These are phyloP conservation scores for Fusarium newnesense DNA, from an alignment of 2,329 filamentous ascomycete genomes.

Conservation along the genomic window DNA sequence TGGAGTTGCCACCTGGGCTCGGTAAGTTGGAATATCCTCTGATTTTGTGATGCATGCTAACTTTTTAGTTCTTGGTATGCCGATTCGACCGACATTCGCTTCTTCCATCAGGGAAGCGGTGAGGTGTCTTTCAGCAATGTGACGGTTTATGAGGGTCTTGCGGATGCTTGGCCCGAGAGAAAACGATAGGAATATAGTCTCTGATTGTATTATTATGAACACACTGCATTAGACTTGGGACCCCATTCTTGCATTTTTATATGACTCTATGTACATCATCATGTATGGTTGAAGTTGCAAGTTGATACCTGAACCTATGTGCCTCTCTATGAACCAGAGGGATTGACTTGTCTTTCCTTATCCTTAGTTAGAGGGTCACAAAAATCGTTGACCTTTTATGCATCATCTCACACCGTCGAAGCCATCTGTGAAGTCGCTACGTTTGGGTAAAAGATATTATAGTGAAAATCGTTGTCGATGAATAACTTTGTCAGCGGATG, in stretches of 20 bases:
- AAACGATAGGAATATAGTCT: slow-evolving; percentile 17
- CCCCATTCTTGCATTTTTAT: neutral
- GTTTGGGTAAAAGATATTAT: neutral
- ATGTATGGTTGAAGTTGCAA: neutral
- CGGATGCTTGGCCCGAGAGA: slow-evolving; percentile 50
- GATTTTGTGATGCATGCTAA: slow-evolving; percentile 21
- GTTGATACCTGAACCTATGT: neutral
- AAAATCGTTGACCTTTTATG: neutral
- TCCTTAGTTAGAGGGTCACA: too few relatives aligned
- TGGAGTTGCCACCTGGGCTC: slow-evolving; percentile 55
- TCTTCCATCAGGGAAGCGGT: slow-evolving; percentile 49
- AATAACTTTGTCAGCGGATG: neutral
- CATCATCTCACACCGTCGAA: neutral
- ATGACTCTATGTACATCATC: neutral
- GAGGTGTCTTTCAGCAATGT: slow-evolving; percentile 48
- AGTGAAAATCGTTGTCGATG: neutral
- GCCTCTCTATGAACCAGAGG: neutral
- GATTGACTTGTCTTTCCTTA: neutral
- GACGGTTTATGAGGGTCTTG: slow-evolving; percentile 50
- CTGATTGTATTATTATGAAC: neutral
- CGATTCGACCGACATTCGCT: slow-evolving; percentile 48
- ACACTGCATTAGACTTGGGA: neutral
- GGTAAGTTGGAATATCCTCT: slow-evolving; percentile 45
- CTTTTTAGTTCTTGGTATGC: slow-evolving; percentile 50
- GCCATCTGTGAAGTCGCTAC: neutral